Evolutionary conservation across 2,329 filamentous ascomycete genomes (phyloP), one percentile per base, ranked within the genome.

Genomic region (Xylariaceae sp.): DNA sequence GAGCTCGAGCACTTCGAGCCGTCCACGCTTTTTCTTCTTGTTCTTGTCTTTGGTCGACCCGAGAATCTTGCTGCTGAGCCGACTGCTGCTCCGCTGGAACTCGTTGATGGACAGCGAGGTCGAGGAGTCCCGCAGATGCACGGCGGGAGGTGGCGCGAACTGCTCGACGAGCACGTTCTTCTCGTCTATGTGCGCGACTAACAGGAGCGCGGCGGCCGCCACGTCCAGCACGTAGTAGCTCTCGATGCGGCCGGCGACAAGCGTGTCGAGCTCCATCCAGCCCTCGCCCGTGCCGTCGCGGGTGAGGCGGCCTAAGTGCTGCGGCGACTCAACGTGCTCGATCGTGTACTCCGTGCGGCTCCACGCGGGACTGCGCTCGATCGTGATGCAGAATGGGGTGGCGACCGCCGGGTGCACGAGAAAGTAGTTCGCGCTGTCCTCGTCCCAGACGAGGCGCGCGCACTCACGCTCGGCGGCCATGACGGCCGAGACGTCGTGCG

Each of bases 361-460:
- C 80, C 81, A 86, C 1, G 82, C 79, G 1, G 82, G 78, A 20
- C 77, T 81, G 15, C 82, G 78, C 67, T 83, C 79, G 39, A 86
- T 74, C 1, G 81, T 79, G 29, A 87, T 75, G 67, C 81, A 80
- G 66, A 87, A 87, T 0, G 84, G 84, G 35, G 81, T 80, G n/a
- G 81, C 80, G 15, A 87, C 75, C 0, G 83, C 81, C 2, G 83
- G 83, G 66, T 87, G 84, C 23, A 81, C 82, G n/a, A 87, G 75
- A 67, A 83, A 87, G 68, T 85, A 80, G 61, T 74, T 80, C 5
- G 72, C 69, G 51, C 75, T 79, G 64, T 87, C 84, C 24, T 82
- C 80, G 64, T 87, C 84, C 82, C 86, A 91, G n/a, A 89, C 83
- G 2, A 92, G 80, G 2, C 85, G 80, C 20, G 84, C 88, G 61